These are phyloP conservation scores for Schizophyllum amplum DNA, from an alignment of 1,284 basidiomycete genomes.

Conservation along the genomic window DNA sequence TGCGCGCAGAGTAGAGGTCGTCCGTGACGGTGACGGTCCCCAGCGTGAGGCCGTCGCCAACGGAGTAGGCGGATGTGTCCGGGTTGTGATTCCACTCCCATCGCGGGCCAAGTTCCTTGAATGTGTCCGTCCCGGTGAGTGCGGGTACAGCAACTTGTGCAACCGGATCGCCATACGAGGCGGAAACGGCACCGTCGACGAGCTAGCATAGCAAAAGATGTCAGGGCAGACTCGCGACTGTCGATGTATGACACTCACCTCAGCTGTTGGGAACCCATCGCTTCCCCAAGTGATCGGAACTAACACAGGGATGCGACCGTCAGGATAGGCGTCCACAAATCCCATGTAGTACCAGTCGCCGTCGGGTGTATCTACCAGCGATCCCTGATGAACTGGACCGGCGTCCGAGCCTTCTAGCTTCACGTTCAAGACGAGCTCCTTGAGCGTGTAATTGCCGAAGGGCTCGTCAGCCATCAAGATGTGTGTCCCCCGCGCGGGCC, in stretches of 20 bases:
- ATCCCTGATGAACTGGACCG: constrained; percentile 13
- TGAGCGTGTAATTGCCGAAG: constrained; percentile 13
- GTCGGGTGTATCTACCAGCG: constrained; percentile 10
- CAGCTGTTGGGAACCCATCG: constrained; percentile 14
- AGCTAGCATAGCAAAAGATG: too few relatives aligned
- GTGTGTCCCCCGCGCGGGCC: constrained; percentile 8
- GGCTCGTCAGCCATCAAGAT: constrained; percentile 10
- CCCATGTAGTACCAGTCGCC: constrained; percentile 14
- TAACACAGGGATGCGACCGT: constrained; percentile 14
- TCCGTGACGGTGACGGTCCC: constrained; percentile 16
- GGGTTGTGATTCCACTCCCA: constrained; percentile 24
- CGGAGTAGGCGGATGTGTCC: constrained; percentile 15
- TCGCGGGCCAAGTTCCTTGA: constrained; percentile 14
- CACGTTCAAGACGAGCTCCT: constrained; percentile 4
- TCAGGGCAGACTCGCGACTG: not conserved
- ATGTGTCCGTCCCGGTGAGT: constrained; percentile 14
- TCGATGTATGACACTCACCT: not conserved
- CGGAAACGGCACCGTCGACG: constrained; percentile 11
- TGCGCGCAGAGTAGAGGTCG: constrained; percentile 19
- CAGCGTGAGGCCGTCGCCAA: constrained; percentile 17
- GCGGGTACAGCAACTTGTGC: constrained; percentile 8
- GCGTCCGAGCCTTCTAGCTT: constrained; percentile 6
- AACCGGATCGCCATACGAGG: constrained; percentile 13
- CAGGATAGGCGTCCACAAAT: constrained; percentile 15
- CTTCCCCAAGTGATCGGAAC: constrained; percentile 15